phyloP scores from a whole-genome alignment of 306 rosid genomes.

The Vigna angularis region DNA sequence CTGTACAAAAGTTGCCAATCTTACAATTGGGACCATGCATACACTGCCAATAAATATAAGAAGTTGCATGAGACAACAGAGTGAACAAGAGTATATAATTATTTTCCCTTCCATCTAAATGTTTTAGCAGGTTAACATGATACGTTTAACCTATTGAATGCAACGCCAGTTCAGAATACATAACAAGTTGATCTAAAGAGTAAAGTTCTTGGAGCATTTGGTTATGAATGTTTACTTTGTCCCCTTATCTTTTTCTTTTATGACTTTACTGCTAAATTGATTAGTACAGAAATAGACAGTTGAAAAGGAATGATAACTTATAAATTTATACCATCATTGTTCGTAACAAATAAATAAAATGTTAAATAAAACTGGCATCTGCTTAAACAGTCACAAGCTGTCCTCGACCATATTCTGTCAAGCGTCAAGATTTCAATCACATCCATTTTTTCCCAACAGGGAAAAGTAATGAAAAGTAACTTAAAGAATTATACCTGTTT shows the following conservation, averaged over 20 bases:
- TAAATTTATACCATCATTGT: conserved; percentile 5
- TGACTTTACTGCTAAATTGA: conserved; percentile 17
- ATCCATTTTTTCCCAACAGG: conserved; percentile 20
- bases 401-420: neutral
- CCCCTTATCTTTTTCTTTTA: neutral
- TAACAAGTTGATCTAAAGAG: conserved; percentile 9
- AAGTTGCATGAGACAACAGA: conserved; percentile 22
- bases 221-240: neutral
- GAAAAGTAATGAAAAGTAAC: conserved; percentile 35
- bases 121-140: neutral
- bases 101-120: conserved; percentile 2
- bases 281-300: conserved; percentile 19
- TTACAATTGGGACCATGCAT: conserved; percentile 99
- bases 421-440: conserved; percentile 27
- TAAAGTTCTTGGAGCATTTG: neutral
- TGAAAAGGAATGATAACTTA: conserved; percentile 25
- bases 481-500: conserved; percentile 74
- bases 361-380: conserved; percentile 19
- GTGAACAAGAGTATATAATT: conserved; percentile 19
- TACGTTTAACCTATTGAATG: conserved; percentile 10
- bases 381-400: conserved; percentile 11
- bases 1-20: conserved; percentile 86
- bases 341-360: conserved; percentile 4
- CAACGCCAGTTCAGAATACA: neutral
- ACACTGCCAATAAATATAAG: conserved; percentile 69